Conservation (phyloP, 805 yeast species). For the Cyberlindnera mycetangii region DNA sequence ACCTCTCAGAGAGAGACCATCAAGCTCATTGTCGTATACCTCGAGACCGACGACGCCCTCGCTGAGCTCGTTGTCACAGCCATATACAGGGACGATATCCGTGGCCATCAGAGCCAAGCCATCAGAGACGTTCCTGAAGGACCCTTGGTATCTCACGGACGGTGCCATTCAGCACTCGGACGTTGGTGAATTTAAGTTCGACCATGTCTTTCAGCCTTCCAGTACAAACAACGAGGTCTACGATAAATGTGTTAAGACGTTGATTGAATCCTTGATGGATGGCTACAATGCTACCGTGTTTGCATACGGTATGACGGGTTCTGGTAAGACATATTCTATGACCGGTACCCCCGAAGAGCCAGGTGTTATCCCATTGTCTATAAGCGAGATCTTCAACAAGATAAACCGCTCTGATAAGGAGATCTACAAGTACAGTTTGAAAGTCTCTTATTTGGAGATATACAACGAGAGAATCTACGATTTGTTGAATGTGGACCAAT, state of each 20-base stretch:
- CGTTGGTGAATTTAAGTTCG: slow-evolving; percentile 69
- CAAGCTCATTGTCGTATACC: slow-evolving; percentile 13
- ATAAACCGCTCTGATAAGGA: slow-evolving; percentile 23
- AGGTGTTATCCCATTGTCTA: slow-evolving; percentile 82
- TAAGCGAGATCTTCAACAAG: slow-evolving; percentile 57
- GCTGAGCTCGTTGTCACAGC: slow-evolving; percentile 16
- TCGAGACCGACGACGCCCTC: slow-evolving; percentile 28
- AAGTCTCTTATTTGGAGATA: slow-evolving; percentile 80
- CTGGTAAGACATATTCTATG: slow-evolving; percentile 96
- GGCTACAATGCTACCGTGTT: slow-evolving; percentile 88
- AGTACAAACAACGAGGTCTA: slow-evolving; percentile 61
- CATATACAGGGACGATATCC: slow-evolving; percentile 66
- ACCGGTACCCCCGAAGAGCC: slow-evolving; percentile 52
- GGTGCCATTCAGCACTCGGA: slow-evolving; percentile 48
- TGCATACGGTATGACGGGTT: slow-evolving; percentile 96
- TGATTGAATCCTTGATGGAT: slow-evolving; percentile 52
- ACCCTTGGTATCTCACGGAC: slow-evolving; percentile 31
- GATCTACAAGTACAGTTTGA: slow-evolving; percentile 40
- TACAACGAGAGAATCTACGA: slow-evolving; percentile 92
- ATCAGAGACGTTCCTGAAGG: slow-evolving; percentile 29
- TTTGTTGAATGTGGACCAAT: slow-evolving; percentile 43
- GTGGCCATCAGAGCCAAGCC: slow-evolving; percentile 84
- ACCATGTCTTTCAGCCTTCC: slow-evolving; percentile 67
- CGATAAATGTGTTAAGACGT: slow-evolving; percentile 47
- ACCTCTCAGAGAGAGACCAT: slow-evolving; percentile 24